A percentile compares a stretch with the other conserved stretches of the same genome.
Conservation (phyloP, 1,284 basidiomycete genomes). For the Leccinum laetum region DNA sequence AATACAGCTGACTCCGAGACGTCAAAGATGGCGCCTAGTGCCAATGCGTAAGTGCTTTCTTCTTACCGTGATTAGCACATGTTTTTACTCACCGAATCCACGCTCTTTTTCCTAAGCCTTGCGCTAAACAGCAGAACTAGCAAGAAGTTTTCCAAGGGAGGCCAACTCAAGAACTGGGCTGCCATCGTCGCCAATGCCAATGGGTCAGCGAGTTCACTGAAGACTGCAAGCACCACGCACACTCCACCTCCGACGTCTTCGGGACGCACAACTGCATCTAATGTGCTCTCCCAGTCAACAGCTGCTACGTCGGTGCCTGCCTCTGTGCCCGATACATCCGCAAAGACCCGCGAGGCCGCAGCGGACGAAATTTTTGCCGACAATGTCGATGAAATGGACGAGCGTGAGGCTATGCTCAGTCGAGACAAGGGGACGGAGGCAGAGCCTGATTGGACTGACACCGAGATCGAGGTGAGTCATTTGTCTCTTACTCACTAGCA, state of each 20-base stretch:
- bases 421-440: not conserved
- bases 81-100: not conserved
- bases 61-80: not conserved
- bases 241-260: not conserved
- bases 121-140: not conserved
- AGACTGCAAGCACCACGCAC: not conserved
- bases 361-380: not conserved
- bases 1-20: not conserved
- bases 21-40: not conserved
- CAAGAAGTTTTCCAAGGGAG: not conserved
- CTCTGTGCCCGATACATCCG: not conserved
- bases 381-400: not conserved
- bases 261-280: not conserved
- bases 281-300: not conserved
- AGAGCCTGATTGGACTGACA: too few species aligned
- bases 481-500: too few species aligned
- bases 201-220: not conserved
- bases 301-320: not conserved
- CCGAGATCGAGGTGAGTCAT: too few species aligned
- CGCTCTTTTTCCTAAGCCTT: not conserved
- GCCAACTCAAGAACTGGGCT: not conserved
- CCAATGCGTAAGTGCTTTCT: not conserved
- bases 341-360: not conserved
- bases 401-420: not conserved
- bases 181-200: not conserved